Conservation (phyloP, 2,329 filamentous ascomycete genomes). For the Chaetomium globosum region DNA sequence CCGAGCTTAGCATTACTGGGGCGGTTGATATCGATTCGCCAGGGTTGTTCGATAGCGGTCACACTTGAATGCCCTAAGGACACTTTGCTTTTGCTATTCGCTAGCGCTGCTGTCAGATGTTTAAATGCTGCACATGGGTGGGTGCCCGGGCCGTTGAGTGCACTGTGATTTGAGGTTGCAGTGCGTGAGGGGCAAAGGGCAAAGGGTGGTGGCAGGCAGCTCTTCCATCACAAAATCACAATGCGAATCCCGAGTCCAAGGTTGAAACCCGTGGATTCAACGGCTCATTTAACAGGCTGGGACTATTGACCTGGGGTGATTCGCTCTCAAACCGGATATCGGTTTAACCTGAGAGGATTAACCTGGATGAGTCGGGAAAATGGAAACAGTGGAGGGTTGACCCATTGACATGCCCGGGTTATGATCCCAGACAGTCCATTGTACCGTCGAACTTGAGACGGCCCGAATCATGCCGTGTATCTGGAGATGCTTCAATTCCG, state of each 20-base stretch:
- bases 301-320: neutral
- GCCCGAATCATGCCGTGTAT: conserved; percentile 1
- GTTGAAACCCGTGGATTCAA: neutral
- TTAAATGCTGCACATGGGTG: conserved; percentile 3
- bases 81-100: conserved; percentile 8
- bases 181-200: conserved; percentile 8
- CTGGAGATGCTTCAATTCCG: neutral
- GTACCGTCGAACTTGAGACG: conserved; percentile 8
- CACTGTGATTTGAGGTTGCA: conserved; percentile 12
- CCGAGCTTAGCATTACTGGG: neutral
- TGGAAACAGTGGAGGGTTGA: conserved; percentile 2
- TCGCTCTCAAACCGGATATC: conserved; percentile 17
- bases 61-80: neutral
- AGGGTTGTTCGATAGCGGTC: conserved; percentile 1
- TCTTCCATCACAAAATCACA: neutral
- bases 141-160: neutral
- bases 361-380: conserved; percentile 5
- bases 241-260: neutral
- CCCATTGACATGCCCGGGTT: neutral
- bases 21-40: conserved; percentile 21
- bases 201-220: too few species aligned
- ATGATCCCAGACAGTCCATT: neutral
- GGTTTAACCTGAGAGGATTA: neutral
- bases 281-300: neutral
- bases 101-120: conserved; percentile 13